These are phyloP conservation scores for Dovyalis caffra DNA, from an alignment of 345 rosid species.

Conservation along the genomic window DNA sequence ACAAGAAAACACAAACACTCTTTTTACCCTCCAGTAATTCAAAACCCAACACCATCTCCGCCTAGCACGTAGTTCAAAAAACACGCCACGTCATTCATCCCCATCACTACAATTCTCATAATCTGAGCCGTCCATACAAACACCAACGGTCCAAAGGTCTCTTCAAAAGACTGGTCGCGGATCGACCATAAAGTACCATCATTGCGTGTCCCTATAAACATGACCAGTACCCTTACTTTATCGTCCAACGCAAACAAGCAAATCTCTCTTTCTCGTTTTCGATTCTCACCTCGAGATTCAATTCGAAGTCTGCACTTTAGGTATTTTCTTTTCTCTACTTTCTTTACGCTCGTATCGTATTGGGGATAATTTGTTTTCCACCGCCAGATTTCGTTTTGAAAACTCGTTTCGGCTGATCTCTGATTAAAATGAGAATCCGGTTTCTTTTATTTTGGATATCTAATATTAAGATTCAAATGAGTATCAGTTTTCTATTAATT, in stretches of 20 bases:
- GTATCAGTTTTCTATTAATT: background rate
- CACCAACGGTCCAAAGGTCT: background rate
- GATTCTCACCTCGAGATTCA: background rate
- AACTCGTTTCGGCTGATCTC: too few species aligned
- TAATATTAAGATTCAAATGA: background rate
- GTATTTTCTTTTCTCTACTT: background rate
- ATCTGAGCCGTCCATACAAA: background rate
- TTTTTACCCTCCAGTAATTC: background rate
- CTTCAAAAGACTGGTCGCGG: background rate
- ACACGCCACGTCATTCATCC: slow-evolving; percentile 14
- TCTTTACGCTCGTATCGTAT: too few species aligned
- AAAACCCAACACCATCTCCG: background rate
- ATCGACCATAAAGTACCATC: background rate
- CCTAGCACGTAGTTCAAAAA: background rate
- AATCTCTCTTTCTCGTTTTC: background rate
- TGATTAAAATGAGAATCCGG: background rate
- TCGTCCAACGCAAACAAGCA: background rate
- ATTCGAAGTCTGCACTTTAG: background rate
- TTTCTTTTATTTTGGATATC: background rate
- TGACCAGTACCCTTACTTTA: background rate
- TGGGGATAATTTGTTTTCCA: background rate
- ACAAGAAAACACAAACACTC: background rate
- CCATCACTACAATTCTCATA: too few species aligned
- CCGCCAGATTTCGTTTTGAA: background rate
- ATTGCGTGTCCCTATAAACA: background rate